phyloP scores from a whole-genome alignment of 148 eudicot genomes.

The Fallopia convolvulus region DNA sequence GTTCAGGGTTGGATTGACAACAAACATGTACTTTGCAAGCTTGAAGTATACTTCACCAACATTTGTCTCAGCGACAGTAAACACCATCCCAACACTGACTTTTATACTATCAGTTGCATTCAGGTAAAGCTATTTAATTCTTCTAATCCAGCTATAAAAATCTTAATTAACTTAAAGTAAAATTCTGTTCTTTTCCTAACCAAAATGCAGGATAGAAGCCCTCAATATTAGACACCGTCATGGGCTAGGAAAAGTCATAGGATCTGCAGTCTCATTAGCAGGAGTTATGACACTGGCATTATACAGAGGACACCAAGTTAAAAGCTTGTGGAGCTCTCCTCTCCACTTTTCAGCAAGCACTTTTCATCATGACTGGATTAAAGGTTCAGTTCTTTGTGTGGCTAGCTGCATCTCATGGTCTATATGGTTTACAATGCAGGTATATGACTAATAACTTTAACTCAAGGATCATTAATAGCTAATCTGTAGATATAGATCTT shows the following conservation, averaged over 20 bases:
- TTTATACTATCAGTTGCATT: slow-evolving; percentile 31
- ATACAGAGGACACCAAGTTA: slow-evolving; percentile 36
- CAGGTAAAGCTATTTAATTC: slow-evolving; percentile 21
- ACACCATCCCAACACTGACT: slow-evolving; percentile 37
- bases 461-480: slow-evolving; percentile 1
- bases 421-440: slow-evolving; percentile 51
- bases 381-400: slow-evolving; percentile 36
- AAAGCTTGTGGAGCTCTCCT: slow-evolving; percentile 27
- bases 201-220: slow-evolving; percentile 26
- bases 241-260: slow-evolving; percentile 36
- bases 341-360: slow-evolving; percentile 22
- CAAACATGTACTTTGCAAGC: slow-evolving; percentile 48
- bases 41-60: slow-evolving; percentile 40
- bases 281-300: slow-evolving; percentile 32
- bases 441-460: slow-evolving; percentile 9
- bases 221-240: slow-evolving; percentile 22
- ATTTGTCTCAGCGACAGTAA: slow-evolving; percentile 42
- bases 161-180: neutral
- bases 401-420: slow-evolving; percentile 43
- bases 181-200: neutral
- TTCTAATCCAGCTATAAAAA: neutral
- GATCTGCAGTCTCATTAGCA: slow-evolving; percentile 30
- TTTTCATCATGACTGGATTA: slow-evolving; percentile 28
- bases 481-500: neutral
- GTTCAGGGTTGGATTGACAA: slow-evolving; percentile 38